Conservation (phyloP, 1,284 basidiomycete genomes). For the Crucibulum parvulum region DNA sequence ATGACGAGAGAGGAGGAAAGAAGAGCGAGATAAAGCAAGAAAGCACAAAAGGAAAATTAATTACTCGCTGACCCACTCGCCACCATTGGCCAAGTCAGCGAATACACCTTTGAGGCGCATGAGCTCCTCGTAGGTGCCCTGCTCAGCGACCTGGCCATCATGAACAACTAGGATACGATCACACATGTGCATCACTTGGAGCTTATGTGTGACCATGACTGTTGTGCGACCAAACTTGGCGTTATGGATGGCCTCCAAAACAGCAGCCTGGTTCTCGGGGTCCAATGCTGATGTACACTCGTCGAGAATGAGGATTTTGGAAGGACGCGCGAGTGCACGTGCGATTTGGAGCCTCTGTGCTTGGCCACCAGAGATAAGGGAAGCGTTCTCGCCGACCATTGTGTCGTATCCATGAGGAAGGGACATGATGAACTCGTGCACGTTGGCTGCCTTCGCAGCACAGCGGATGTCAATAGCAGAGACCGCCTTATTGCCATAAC, state of each 20-base stretch:
- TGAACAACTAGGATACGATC: conserved; percentile 88
- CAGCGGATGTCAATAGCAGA: conserved; percentile 45
- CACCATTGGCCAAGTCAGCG: conserved; percentile 82
- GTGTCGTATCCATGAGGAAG: conserved; percentile 90
- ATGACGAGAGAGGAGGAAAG: not conserved
- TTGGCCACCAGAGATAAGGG: conserved; percentile 92
- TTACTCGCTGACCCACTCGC: conserved; percentile 78
- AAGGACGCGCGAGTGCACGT: conserved; percentile 78
- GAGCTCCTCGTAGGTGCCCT: conserved; percentile 83
- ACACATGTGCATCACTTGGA: conserved; percentile 91
- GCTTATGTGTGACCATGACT: conserved; percentile 93
- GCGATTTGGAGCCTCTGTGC: conserved; percentile 94
- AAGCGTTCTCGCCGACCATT: conserved; percentile 86
- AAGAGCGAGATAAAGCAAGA: too few relatives aligned
- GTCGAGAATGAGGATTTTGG: conserved; percentile 87
- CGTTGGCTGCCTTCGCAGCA: conserved; percentile 81
- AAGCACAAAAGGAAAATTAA: not conserved
- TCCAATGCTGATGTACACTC: conserved; percentile 96
- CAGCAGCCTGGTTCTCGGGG: conserved; percentile 61
- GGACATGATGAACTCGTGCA: conserved; percentile 85
- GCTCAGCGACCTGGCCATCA: conserved; percentile 81
- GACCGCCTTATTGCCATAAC: conserved; percentile 64
- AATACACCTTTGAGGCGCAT: conserved; percentile 79
- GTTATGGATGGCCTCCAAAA: too few relatives aligned
- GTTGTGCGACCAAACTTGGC: conserved; percentile 77